Evolutionary conservation across 371 early-diverging fungal species (phyloP).

Genomic region (Amoeboradix gromovi): DNA sequence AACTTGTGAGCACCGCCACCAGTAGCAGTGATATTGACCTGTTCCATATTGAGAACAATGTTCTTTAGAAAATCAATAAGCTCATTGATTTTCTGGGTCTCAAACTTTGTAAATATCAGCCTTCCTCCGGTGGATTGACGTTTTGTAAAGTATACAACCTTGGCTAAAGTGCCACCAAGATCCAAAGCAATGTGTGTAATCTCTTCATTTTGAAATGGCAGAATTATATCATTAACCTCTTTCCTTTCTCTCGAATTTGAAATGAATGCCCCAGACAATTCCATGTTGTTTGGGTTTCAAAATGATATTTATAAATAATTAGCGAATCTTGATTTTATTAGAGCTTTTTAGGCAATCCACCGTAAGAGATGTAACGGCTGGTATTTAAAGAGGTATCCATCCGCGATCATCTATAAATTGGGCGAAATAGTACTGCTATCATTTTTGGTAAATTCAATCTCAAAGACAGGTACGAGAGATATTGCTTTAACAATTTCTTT

Average conservation of each 20-base stretch:
- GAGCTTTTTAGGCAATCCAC: too few relatives aligned
- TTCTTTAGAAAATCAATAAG: neutral
- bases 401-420: too few relatives aligned
- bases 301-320: too few relatives aligned
- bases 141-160: neutral
- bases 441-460: too few relatives aligned
- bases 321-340: neutral
- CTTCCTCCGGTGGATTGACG: neutral
- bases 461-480: too few relatives aligned
- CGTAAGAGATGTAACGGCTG: too few relatives aligned
- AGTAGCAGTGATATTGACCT: constrained; percentile 1
- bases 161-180: neutral
- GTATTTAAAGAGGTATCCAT: too few relatives aligned
- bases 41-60: neutral
- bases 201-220: neutral
- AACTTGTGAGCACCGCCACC: constrained; percentile 5
- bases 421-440: too few relatives aligned
- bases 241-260: neutral
- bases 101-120: neutral
- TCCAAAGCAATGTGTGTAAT: neutral
- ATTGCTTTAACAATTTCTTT: too few relatives aligned
- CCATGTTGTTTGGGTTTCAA: neutral
- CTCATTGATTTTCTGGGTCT: neutral
- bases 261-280: neutral
- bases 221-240: neutral